Evolutionary conservation across 2,329 filamentous ascomycete species (phyloP).

Genomic region (Fusarium begoniae): DNA sequence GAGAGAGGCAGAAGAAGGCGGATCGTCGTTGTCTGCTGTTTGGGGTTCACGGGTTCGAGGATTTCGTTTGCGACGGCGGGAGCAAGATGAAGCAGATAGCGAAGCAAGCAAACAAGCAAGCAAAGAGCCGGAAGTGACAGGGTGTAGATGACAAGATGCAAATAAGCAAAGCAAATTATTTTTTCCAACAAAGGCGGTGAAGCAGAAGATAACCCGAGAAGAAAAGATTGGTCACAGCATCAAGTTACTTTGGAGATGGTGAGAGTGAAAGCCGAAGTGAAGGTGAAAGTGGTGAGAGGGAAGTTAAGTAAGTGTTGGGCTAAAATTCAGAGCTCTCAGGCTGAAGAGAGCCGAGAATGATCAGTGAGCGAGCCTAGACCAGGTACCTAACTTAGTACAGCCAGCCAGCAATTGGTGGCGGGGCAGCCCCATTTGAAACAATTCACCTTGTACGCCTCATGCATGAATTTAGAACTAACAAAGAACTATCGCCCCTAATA

Average conservation of each 20-base stretch:
- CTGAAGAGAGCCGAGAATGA: conserved; percentile 32
- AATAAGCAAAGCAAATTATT: conserved; percentile 7
- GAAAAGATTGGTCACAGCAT: conserved; percentile 24
- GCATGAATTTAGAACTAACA: conserved; percentile 5
- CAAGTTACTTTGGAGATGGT: conserved; percentile 7
- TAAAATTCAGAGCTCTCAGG: conserved; percentile 38
- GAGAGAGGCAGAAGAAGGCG: background rate
- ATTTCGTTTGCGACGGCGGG: conserved; percentile 25
- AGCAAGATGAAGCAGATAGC: conserved; percentile 12
- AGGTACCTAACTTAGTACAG: background rate
- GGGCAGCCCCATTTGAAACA: conserved; percentile 25
- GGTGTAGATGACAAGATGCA: background rate
- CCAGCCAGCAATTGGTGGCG: conserved; percentile 13
- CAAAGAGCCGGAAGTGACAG: conserved; percentile 1
- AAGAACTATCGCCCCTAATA: background rate
- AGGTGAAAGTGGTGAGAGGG: conserved; percentile 12
- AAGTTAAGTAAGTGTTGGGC: conserved; percentile 36
- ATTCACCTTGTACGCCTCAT: conserved; percentile 15
- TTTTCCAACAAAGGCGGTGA: conserved; percentile 10
- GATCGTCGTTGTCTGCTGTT: conserved; percentile 15
- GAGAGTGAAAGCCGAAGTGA: background rate
- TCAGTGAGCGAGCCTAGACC: conserved; percentile 22
- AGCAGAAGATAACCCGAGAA: background rate
- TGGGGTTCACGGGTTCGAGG: conserved; percentile 11
- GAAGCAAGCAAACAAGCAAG: conserved; percentile 14